Base-by-base conservation (phyloP, 148 eudicot species). In the Chenopodium album region DNA sequence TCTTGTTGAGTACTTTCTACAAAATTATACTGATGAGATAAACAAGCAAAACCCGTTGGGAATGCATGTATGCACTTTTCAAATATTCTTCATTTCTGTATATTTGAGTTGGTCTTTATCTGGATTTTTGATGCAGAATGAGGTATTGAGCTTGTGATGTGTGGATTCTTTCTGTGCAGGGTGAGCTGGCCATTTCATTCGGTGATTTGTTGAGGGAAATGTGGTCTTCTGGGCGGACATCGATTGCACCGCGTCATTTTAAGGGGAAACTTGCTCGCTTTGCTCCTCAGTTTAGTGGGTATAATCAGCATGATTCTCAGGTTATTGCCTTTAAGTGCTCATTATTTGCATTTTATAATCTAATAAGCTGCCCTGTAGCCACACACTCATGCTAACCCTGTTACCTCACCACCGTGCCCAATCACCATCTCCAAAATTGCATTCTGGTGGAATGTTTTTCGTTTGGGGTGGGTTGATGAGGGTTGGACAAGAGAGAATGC, bases 281-380 rank as follows among this genome's bases (percentile, higher is more conserved):
- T 89, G 99, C 99, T 82, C 99, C 99, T 52, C 99, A 96, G 90
- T 96, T 96, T 85, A 96, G 95, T 89, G 99, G 99, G 13, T 96
- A 90, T 85, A 96, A 94, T 82, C 99, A 96, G 86, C 99, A 96
- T 85, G 99, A 96, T 89, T 96, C 99, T 69, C 98, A 95, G 89
- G 98, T 95, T 82, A 64, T 23, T 64, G 20, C 69, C 31, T 56
- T 77, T n/a, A 22, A n/a, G 17, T 62, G 28, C 20, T 77, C 4
- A 64, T 63, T 41, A 11, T 11, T 4, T 60, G 52, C 70, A 68
- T 29, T 56, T 17, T 4, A 17, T 56, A 52, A 10, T 14, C 2
- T 14, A 52, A 1, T 10, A 14, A 14, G 56, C 56, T 14, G 16
- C 12, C 12, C 17, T 14, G 14, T 52, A 52, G 12, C 17, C 17